Percentiles rank a stretch among this genome's conserved stretches.
Evolutionary conservation across 306 rosid genomes (phyloP).

Genomic region (Sindora glabra): DNA sequence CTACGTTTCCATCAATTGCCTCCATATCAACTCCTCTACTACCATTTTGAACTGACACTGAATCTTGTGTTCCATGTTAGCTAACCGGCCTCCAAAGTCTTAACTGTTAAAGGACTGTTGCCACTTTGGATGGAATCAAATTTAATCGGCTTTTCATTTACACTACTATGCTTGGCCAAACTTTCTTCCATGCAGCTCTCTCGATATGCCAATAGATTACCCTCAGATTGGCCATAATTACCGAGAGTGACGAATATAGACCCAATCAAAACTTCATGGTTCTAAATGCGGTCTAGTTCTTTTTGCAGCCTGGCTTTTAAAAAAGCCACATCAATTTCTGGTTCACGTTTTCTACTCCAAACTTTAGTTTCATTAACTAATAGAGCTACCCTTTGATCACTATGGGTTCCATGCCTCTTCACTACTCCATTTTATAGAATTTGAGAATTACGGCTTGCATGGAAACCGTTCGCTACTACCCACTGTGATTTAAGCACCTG

Average conservation of each 20-base stretch:
- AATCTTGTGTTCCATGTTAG: slow-evolving; percentile 27
- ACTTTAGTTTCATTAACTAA: slow-evolving; percentile 29
- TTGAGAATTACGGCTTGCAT: slow-evolving; percentile 38
- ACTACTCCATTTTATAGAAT: slow-evolving; percentile 28
- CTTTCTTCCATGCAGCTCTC: slow-evolving; percentile 28
- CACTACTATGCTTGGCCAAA: slow-evolving; percentile 28
- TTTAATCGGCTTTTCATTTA: slow-evolving; percentile 40
- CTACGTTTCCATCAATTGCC: slow-evolving; percentile 22
- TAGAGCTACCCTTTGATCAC: slow-evolving; percentile 31
- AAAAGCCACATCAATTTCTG: slow-evolving; percentile 34
- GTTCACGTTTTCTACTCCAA: slow-evolving; percentile 58
- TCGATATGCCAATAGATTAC: slow-evolving; percentile 23
- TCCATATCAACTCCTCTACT: slow-evolving; percentile 29
- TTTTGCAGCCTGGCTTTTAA: slow-evolving; percentile 26
- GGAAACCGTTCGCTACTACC: slow-evolving; percentile 24
- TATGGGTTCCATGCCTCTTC: slow-evolving; percentile 37
- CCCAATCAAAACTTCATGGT: slow-evolving; percentile 67
- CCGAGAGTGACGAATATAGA: slow-evolving; percentile 59
- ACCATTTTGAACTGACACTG: slow-evolving; percentile 30
- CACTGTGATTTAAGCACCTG: slow-evolving; percentile 38
- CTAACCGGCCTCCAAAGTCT: slow-evolving; percentile 61
- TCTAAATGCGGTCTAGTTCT: slow-evolving; percentile 38
- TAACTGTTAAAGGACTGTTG: slow-evolving; percentile 29
- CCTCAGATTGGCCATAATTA: slow-evolving; percentile 34
- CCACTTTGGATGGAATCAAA: slow-evolving; percentile 26